Base-by-base conservation (phyloP, 495 filamentous ascomycete species). In the Tuber borchii region DNA sequence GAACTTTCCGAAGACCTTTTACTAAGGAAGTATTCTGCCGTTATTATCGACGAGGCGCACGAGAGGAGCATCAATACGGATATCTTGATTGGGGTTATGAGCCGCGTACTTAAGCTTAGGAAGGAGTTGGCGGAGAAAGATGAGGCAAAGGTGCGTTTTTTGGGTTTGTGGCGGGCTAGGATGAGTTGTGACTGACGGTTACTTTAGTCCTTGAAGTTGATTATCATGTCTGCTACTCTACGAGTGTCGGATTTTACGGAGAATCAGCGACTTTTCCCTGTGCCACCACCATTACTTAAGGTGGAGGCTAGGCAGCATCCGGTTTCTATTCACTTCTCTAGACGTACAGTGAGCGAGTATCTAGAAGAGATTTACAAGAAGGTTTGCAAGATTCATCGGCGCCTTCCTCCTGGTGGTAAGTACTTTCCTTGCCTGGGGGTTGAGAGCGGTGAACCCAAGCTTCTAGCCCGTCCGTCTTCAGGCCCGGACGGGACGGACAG, bases 171-270 rank as follows among this genome's bases (percentile, higher is more conserved):
- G 22, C 8, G 39, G 73, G 16, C 22, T 16, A 37, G 10, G 20
- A 74, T 26, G 22, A 17, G 31, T 31, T 65, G 31, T 65, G 26
- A 34, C 56, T 65, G 4, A 65, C 56, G 12, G 56, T 65, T 65
- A 34, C 34, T 90, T 69, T 89, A 89, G 79, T 93, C 93, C 9
- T 79, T 99, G 79, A 99, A 97, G 84, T 87, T 99, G 9, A 89
- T 99, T 75, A 97, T 99, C 84, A 99, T 99, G 96, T 97, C 94
- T 70, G 96, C 96, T 34, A 99, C 96, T 2, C 87, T 98, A 14
- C 87, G 93, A 73, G 91, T 97, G 43, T 91, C 93, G 10, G 95
- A 98, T 80, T 95, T 99, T 79, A 92, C 91, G 4, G 87, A 93
- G 75, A 99, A 99, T 78, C 83, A 87, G 37, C 88, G 86, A 39